Evolutionary conservation across 1,139 yeast genomes (phyloP).

Genomic region (Suhomyces wounanorum): DNA sequence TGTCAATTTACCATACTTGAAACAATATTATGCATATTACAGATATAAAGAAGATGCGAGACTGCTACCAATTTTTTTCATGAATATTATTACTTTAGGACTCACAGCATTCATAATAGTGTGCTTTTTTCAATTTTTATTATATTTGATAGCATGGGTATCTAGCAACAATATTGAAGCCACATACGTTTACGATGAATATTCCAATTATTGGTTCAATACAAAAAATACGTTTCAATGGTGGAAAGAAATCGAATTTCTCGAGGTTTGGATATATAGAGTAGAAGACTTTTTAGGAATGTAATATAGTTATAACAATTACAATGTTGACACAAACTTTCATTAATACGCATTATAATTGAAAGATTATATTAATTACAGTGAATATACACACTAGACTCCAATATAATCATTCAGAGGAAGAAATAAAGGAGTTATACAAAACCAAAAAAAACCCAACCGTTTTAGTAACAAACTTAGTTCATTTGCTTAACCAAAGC

Average conservation of each 20-base stretch:
- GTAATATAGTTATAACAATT: not conserved
- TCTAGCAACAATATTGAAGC: constrained; percentile 1
- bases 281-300: constrained; percentile 23
- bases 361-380: constrained; percentile 19
- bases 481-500: constrained; percentile 96
- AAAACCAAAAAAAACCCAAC: constrained; percentile 14
- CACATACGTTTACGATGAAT: constrained; percentile 27
- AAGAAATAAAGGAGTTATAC: constrained; percentile 17
- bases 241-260: constrained; percentile 40
- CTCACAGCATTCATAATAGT: constrained; percentile 25
- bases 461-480: constrained; percentile 44
- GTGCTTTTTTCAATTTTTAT: constrained; percentile 20
- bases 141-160: constrained; percentile 18
- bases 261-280: constrained; percentile 32
- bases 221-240: constrained; percentile 23
- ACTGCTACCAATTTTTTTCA: constrained; percentile 22
- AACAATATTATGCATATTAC: constrained; percentile 32
- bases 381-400: constrained; percentile 14
- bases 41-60: constrained; percentile 30
- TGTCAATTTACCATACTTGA: constrained; percentile 33
- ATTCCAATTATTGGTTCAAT: constrained; percentile 16
- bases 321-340: not conserved
- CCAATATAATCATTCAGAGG: constrained; percentile 15
- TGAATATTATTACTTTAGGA: constrained; percentile 27
- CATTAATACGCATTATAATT: constrained; percentile 6